These are phyloP conservation scores for Trichoderma reesei DNA, from an alignment of 495 filamentous ascomycete genomes.

Conservation along the genomic window DNA sequence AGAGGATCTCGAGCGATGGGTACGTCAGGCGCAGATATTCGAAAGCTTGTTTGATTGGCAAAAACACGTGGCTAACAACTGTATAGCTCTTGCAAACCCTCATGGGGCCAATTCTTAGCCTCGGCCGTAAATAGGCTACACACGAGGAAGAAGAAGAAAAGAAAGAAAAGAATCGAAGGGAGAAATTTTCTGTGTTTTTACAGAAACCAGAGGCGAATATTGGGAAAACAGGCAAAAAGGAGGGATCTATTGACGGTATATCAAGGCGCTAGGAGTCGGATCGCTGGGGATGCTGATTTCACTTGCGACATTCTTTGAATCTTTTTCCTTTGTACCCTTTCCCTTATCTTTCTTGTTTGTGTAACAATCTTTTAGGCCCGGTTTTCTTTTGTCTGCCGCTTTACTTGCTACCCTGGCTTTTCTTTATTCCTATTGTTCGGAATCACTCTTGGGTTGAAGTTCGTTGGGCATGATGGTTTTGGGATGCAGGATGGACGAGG, in stretches of 20 bases:
- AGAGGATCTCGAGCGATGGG: not conserved
- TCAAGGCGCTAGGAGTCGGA: not conserved
- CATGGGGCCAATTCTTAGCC: not conserved
- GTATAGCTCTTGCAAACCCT: not conserved
- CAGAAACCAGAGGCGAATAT: too few species aligned
- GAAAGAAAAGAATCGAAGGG: too few species aligned
- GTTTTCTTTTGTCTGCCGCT: not conserved
- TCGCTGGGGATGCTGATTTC: not conserved
- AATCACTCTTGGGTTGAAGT: too few species aligned
- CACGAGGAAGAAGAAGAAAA: not conserved
- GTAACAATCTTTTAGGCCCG: not conserved
- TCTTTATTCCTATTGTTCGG: too few species aligned
- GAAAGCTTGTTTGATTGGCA: not conserved
- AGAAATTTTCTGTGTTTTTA: too few species aligned
- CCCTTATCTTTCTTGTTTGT: not conserved
- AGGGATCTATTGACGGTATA: too few species aligned
- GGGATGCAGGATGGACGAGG: too few species aligned
- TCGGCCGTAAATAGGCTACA: not conserved
- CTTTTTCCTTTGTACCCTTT: not conserved
- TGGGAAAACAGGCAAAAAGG: too few species aligned
- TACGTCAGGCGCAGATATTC: not conserved
- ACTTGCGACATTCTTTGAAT: not conserved
- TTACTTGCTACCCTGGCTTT: too few species aligned
- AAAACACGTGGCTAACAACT: not conserved
- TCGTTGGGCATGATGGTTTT: too few species aligned